Conservation (phyloP, 306 rosid species). For the Malus asiatica region DNA sequence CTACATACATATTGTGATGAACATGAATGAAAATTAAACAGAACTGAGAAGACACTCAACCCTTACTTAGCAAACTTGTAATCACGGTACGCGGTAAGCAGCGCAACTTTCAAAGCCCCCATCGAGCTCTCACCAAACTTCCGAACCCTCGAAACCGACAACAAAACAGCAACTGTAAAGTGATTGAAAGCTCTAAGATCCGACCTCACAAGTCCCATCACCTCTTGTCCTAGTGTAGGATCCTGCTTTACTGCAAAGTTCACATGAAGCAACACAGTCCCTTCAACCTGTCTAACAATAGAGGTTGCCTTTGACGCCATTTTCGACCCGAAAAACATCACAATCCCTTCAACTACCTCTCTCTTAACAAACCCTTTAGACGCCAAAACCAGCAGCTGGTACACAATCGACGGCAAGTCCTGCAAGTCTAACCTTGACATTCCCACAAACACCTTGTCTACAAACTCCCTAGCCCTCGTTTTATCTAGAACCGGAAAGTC, state of each 20-base stretch:
- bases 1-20: neutral
- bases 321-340: constrained; percentile 30
- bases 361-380: constrained; percentile 34
- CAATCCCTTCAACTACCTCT: constrained; percentile 34
- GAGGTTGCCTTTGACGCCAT: constrained; percentile 20
- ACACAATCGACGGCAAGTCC: constrained; percentile 38
- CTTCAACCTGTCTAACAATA: constrained; percentile 35
- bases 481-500: constrained; percentile 25
- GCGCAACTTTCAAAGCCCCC: constrained; percentile 17
- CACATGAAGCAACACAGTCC: constrained; percentile 34
- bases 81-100: constrained; percentile 21
- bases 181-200: constrained; percentile 34
- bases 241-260: constrained; percentile 41
- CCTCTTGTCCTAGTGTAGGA: constrained; percentile 30
- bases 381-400: constrained; percentile 31
- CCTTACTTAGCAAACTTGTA: constrained; percentile 29
- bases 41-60: neutral
- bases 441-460: constrained; percentile 24
- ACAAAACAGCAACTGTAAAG: constrained; percentile 30
- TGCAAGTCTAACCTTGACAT: constrained; percentile 29
- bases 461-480: constrained; percentile 21
- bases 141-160: constrained; percentile 28
- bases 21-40: neutral
- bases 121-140: constrained; percentile 25
- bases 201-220: constrained; percentile 27